Evolutionary conservation across 352 stramenopile genomes (phyloP).

Genomic region (Phytopythium cucurbitacearum): DNA sequence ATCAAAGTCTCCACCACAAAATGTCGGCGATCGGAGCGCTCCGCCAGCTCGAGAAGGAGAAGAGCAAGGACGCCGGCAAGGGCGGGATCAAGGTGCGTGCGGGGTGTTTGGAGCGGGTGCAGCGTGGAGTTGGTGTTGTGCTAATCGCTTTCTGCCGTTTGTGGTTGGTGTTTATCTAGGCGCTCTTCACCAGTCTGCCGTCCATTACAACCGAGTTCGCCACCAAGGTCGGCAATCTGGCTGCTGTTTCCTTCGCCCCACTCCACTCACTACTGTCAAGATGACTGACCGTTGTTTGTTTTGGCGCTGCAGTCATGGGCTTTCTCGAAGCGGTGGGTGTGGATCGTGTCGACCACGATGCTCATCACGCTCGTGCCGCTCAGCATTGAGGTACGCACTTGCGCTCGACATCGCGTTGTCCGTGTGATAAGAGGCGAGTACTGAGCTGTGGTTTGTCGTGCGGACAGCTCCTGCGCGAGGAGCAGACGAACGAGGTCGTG

Average conservation of each 20-base stretch:
- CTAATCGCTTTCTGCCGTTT: background rate
- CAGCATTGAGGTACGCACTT: conserved; percentile 68
- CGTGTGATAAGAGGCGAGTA: background rate
- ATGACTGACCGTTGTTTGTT: conserved; percentile 3
- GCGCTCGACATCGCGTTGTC: background rate
- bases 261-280: conserved; percentile 6
- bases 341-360: conserved; percentile 79
- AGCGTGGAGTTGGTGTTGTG: background rate
- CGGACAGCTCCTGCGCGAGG: conserved; percentile 63
- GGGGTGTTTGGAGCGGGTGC: background rate
- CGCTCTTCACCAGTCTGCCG: conserved; percentile 67
- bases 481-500: conserved; percentile 81
- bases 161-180: conserved; percentile 20
- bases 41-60: conserved; percentile 82
- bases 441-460: conserved; percentile 6
- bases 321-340: conserved; percentile 65
- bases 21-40: conserved; percentile 84
- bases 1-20: conserved; percentile 12
- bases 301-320: conserved; percentile 35
- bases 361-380: conserved; percentile 82
- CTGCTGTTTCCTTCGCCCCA: background rate
- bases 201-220: conserved; percentile 64
- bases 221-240: conserved; percentile 26
- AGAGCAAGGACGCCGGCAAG: conserved; percentile 62
- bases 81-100: conserved; percentile 44